Percentiles rank a stretch among this genome's conserved stretches.
Conservation (phyloP, 768 basidiomycete species). For the Boletales sp. region DNA sequence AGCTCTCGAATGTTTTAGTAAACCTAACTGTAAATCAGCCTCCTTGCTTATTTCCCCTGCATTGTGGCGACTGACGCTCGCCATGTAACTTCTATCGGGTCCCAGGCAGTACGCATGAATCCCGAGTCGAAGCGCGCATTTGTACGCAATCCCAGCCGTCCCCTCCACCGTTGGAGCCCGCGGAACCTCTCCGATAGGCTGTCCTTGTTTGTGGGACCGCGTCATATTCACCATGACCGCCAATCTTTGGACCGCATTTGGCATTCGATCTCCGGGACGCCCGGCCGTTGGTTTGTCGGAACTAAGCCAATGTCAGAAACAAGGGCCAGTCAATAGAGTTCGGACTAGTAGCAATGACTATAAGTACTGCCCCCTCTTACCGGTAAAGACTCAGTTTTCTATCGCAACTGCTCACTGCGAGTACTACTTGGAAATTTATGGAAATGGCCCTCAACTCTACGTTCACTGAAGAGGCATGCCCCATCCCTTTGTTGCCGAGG, state of each 20-base stretch:
- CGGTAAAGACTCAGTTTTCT: neutral
- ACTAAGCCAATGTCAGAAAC: constrained; percentile 12
- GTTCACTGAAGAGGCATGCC: constrained; percentile 15
- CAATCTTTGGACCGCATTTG: neutral
- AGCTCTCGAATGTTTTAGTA: neutral
- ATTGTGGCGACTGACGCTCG: constrained; percentile 5
- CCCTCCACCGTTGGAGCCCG: constrained; percentile 4
- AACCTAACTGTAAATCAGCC: neutral
- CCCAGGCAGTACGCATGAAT: too few species aligned
- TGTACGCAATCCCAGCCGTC: neutral
- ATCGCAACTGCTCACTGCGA: neutral
- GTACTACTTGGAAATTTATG: neutral
- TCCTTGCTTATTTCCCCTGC: neutral
- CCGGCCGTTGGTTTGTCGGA: constrained; percentile 14
- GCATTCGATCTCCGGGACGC: constrained; percentile 3
- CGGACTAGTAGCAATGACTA: constrained; percentile 3
- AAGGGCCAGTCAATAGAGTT: neutral
- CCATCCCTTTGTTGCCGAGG: neutral
- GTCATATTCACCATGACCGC: neutral
- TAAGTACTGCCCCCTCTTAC: constrained; percentile 1
- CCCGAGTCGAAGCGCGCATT: neutral
- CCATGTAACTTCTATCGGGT: neutral
- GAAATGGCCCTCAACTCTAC: constrained; percentile 1
- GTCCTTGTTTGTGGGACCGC: neutral
- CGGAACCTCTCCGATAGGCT: neutral